phyloP scores from a whole-genome alignment of 495 filamentous ascomycete species.

The Echria macrotheca region DNA sequence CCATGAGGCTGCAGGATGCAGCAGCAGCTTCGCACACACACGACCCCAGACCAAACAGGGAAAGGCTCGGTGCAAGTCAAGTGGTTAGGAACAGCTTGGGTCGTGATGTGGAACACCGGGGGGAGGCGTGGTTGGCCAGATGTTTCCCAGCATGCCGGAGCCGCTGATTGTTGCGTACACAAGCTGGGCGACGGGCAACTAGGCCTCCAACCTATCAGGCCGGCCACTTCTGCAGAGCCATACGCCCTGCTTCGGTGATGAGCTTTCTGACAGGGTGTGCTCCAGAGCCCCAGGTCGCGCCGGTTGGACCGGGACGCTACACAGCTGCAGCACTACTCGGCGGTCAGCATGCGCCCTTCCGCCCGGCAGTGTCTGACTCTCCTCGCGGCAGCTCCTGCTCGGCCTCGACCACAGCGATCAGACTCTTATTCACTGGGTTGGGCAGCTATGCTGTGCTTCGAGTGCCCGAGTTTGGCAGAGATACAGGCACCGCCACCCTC shows the following conservation, averaged over 20 bases:
- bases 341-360: slow-evolving; percentile 18
- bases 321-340: slow-evolving; percentile 10
- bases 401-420: background rate
- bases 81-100: background rate
- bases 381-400: background rate
- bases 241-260: slow-evolving; percentile 5
- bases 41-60: background rate
- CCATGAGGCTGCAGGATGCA: slow-evolving; percentile 22
- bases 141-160: too few relatives aligned
- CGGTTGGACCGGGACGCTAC: slow-evolving; percentile 5
- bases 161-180: too few relatives aligned
- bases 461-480: too few relatives aligned
- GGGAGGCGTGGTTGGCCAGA: too few relatives aligned
- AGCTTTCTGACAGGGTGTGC: background rate
- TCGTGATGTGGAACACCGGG: slow-evolving; percentile 10
- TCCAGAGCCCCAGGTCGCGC: background rate
- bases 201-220: slow-evolving; percentile 9
- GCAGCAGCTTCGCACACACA: slow-evolving; percentile 19
- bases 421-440: background rate
- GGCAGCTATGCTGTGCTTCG: slow-evolving; percentile 5
- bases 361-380: slow-evolving; percentile 2
- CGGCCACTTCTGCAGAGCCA: background rate
- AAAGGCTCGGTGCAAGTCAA: slow-evolving; percentile 3
- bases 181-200: slow-evolving; percentile 23
- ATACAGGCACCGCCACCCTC: background rate